Evolutionary conservation across 2,329 filamentous ascomycete genomes (phyloP), one percentile per base, ranked within the genome.

Genomic region (Tolypocladium guangdongense): DNA sequence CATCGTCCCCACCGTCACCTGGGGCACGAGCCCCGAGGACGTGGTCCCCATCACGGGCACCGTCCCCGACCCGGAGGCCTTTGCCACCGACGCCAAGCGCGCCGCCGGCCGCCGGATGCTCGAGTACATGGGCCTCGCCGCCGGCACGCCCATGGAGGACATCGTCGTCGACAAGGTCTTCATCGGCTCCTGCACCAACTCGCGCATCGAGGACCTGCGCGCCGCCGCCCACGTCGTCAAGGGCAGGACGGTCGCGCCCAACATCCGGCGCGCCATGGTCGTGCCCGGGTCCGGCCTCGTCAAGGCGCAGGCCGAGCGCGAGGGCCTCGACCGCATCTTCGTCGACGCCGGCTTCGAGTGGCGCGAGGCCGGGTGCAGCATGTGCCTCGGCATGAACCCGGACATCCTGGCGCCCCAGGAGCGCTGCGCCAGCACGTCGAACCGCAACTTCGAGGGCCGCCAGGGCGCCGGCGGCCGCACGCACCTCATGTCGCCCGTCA

Each of bases 371-470:
- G 93, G 93, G 50, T 99, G 93, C 81, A 95, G 89, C 58, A 99
- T 99, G 93, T 97, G 93, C 68, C 80, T 99, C 53, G 93, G 93
- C 68, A 99, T 99, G 92, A 99, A 99, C 77, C 92, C 93, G 0
- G 93, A 99, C 69, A 97, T 99, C 58, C 81, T 97, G 48, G 84
- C 90, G 2, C 91, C 93, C 52, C 82, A 87, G 68, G 93, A 99
- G 74, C 86, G 93, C 64, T 97, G 93, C 68, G 93, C 93, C 43
- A 92, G 87, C 66, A 97, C 93, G 50, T 95, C 89, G 58, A 97
- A 97, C 75, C 88, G 93, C 63, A 97, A 97, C 73, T 97, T 97
- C 62, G 93, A 97, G 70, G 93, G 93, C 57, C 86, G 93, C 59
- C 93, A 99, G 73, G 93, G 93, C 66, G 90, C 92, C 56, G 84